Evolutionary conservation across 768 basidiomycete genomes (phyloP), one percentile per base, ranked within the genome.

Genomic region (Sporobolomyces phaffii): DNA sequence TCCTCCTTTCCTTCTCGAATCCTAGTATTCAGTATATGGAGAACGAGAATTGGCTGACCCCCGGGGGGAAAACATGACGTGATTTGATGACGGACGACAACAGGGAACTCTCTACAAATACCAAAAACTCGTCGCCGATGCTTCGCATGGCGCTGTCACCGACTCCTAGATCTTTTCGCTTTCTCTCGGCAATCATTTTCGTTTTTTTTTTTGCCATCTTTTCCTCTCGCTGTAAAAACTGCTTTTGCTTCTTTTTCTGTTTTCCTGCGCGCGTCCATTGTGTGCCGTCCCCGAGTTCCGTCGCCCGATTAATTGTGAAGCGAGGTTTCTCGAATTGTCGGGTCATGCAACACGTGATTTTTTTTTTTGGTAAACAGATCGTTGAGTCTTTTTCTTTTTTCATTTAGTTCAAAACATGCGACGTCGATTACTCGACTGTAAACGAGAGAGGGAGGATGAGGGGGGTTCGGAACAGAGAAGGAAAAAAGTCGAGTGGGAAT

Each of bases 121-220:
- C 79, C 82, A 85, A 69, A 90, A 90, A 78, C 79, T 83, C 41
- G 94, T 98, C 59, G 83, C 83, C 62, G 93, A 99, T 76, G 94
- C 94, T 15, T 91, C 89, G 77, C 86, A 85, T 34, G 94, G 94
- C 18, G 97, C 93, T 76, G 86, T 92, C 72, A 93, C 91, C 34
- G 91, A 93, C 77, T 84, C 86, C 34, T 90, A 79, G 83, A 44
- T 43, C 38, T 54, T 33, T 13, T 52, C 6, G 6, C n/a, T 14
- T 34, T 54, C 22, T 54, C 24, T 40, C 18, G 26, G 17, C 38
- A 38, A 13, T n/a, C 34, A 13, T 54, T 36, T 40, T 40, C 34
- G 29, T 34, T 8, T 52, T 9, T n/a, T 18, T 52, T 36, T n/a
- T 18, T 47, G 14, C n/a, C 17, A 11, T 47, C 45, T 22, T 9